Base-by-base conservation (phyloP, 305 asterid species). In the Caryopteris hybrid region DNA sequence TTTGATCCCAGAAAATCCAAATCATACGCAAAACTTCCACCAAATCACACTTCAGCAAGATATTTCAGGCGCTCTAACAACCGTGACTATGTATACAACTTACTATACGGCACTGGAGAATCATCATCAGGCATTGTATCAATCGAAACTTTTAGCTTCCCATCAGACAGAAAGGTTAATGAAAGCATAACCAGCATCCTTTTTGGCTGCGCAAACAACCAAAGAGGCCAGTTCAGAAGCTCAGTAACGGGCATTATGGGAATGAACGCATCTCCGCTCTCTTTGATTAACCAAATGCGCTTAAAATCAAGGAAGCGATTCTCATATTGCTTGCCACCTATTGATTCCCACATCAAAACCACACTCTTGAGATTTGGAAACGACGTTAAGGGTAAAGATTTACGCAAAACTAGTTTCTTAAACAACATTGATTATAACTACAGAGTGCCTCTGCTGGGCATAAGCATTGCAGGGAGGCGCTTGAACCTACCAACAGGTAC, bases 241-340 rank as follows among this genome's bases (percentile, higher is more conserved):
- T 68, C 57, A 6, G 8, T 55, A 9, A 23, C 65, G 0, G 56
- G 55, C 2, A 54, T 67, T 20, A 67, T 67, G 64, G 72, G 72
- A 53, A 55, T 68, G 72, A 55, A 33, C 57, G 11, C 46, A 45
- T 68, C 72, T 22, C 72, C 72, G 1, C 64, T 68, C 8, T 68
- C 72, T 12, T 9, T 42, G 5, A 53, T 68, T 2, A 20, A 59
- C n/a, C 65, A 68, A 42, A 55, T 54, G 65, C 21, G 46, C 20
- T 10, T 38, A 42, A 48, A 34, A 36, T 36, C 39, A 12, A 27
- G 34, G 11, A 41, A 11, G 9, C 8, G 34, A 3, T 68, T 68
- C 34, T 68, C 65, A 0, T 68, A 68, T 3, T 68, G 64, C 29
- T 20, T 68, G 46, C 64, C 72, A 2, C 64, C 23, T 16, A 29